A percentile compares a stretch with the other conserved stretches of the same genome.
phyloP scores from a whole-genome alignment of 345 rosid genomes.

The Tarenaya hassleriana region DNA sequence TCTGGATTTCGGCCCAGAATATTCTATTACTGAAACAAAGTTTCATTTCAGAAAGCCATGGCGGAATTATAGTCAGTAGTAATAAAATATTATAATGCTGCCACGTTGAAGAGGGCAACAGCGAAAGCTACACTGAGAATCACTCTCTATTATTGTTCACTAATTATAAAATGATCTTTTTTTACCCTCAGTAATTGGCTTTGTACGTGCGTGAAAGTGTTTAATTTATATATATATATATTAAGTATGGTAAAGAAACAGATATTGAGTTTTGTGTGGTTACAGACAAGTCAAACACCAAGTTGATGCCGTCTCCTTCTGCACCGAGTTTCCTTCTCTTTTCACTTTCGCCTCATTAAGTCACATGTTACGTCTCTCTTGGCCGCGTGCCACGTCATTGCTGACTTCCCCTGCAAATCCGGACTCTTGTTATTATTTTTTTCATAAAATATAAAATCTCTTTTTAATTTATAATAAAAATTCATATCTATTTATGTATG shows the following conservation, averaged over 20 bases:
- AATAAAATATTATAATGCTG: conserved; percentile 2
- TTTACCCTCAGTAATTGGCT: too few relatives aligned
- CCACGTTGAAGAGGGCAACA: conserved; percentile 15
- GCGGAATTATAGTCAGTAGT: too few relatives aligned
- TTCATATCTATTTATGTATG: too few relatives aligned
- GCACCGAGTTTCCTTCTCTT: conserved; percentile 25
- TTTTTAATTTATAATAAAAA: too few relatives aligned
- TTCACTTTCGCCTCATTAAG: conserved; percentile 19
- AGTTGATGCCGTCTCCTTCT: conserved; percentile 20
- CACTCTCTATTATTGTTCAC: neutral
- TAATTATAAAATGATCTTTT: neutral
- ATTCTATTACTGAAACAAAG: too few relatives aligned
- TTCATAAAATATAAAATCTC: too few relatives aligned
- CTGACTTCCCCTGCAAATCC: conserved; percentile 9
- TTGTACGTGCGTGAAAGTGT: too few relatives aligned
- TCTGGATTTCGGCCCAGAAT: too few relatives aligned
- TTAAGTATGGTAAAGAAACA: too few relatives aligned
- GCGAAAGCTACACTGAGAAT: neutral
- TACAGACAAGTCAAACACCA: conserved; percentile 20
- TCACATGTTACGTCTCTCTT: conserved; percentile 23
- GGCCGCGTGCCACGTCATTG: conserved; percentile 26
- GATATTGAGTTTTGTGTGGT: conserved; percentile 4
- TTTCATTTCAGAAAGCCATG: too few relatives aligned
- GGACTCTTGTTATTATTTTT: conserved; percentile 2
- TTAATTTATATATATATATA: neutral